Evolutionary conservation across 2,329 filamentous ascomycete genomes (phyloP), one percentile per base, ranked within the genome.

Genomic region (Trichoderma sp.): DNA sequence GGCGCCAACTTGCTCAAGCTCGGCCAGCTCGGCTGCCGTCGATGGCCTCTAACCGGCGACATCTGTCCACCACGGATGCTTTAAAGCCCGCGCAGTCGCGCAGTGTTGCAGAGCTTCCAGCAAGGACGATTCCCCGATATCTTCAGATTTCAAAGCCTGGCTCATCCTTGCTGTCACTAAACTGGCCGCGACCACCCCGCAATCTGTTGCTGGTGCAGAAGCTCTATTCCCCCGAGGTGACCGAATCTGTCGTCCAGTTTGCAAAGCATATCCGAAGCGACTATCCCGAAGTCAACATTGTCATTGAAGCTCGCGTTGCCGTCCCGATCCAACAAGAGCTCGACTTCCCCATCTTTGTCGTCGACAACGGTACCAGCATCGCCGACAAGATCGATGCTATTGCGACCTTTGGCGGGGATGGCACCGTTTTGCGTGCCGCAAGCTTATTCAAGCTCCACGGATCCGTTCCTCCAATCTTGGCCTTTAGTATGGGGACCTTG

Each of bases 401-500:
- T 26, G 91, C 93, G 57, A 98, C 96, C 0, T 89, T 99, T 64
- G 96, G 96, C 68, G 96, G 96, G 55, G 96, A 99, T 17, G 81
- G 81, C 9, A 82, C 81, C 4, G 81, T 82, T 9, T 73, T 82
- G 13, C 77, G 81, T 26, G 81, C 81, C 1, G 81, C 81, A 7
- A 82, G 81, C 70, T 72, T 98, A 6, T 98, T 81, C 82, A 94
- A 94, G 72, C 91, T 93, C 47, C 90, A 93, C 58, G 86, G 88
- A 2, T 90, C 90, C 57, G 95, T 99, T 0, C 96, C 96, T 0
- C 96, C 96, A 0, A 92, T 99, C 39, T 85, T 99, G 8, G 94
- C 93, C 1, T 99, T 99, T 79, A 97, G 94, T 79, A 98, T 99
- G 93, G 96, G 96, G 6, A 97, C 95, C 0, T 84, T 99, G 1